Base-by-base conservation (phyloP, 228 moss, liverwort and hornwort species). In the Sphagnum magellanicum region DNA sequence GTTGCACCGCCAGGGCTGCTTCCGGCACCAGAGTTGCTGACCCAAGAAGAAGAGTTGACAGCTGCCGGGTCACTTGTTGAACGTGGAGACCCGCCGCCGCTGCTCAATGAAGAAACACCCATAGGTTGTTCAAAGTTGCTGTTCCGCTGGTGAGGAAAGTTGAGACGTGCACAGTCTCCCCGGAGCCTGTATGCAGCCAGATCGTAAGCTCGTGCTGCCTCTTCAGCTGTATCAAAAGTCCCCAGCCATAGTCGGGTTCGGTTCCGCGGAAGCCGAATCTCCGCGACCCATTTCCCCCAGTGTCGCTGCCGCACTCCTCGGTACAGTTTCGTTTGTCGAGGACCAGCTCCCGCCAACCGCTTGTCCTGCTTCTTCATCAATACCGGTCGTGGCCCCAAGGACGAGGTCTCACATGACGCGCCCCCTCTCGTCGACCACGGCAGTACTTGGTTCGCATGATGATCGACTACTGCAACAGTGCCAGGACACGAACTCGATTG, bases 271-370 rank as follows among this genome's bases (percentile, higher is more conserved):
- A 91, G 55, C 0, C 96, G 84, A 0, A 96, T 96, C 70, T 96
- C 96, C 0, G 96, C 96, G 1, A 96, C 96, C 96, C 96, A 96
- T 67, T 96, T 96, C 0, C 96, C 96, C 96, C 96, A 96, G 63
- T 92, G 92, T 11, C 96, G 73, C 68, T 92, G 92, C 4, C 96
- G 85, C 10, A 96, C 96, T 8, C 96, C 96, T 48, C 92, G 74
- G 61, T 79, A 96, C 3, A 95, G 70, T 70, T 96, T 92, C 0
- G 91, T 86, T 47, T 81, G 83, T 11, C 87, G 74, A 12, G 55
- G 55, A 12, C 55, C 55, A 12, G 92, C 78, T 15, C 89, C 88
- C 8, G 78, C 84, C 6, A 81, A 60, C 6, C 96, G 86, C 70
- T 89, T 92, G 65, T 96, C 92, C 12, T 83, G 64, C 63, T 80